Base-by-base conservation (phyloP, 495 filamentous ascomycete species). In the Jackrogersella multiformis region DNA sequence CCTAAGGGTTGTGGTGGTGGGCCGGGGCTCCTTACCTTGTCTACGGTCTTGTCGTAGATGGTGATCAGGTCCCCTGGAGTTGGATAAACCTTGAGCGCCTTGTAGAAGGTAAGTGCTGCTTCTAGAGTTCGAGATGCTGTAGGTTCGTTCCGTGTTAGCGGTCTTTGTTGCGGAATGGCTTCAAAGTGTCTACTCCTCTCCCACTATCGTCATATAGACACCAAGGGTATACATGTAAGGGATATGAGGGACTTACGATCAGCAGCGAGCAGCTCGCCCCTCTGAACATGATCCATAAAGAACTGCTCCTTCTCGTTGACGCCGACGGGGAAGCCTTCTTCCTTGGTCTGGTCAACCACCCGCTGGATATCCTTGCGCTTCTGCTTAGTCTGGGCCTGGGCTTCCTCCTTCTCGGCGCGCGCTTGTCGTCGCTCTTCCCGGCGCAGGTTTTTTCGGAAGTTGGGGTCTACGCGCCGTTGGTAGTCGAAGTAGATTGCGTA, bases 41-140 rank as follows among this genome's bases (percentile, higher is more conserved):
- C 87, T 20, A 97, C 94, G 42, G 94, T 97, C 86, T 97, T 97
- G 79, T 98, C 96, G 80, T 97, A 99, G 76, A 99, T 97, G 59
- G 82, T 84, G 76, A 99, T 97, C 58, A 99, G 84, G 73, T 97
- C 95, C 72, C 88, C 86, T 6, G 95, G 95, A 66, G 92, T 89
- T 7, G 95, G 95, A 79, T 99, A 99, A 34, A 99, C 95, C 84
- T 98, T 99, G 71, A 99, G 85, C 36, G 95, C 95, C 84, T 91
- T 94, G 87, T 97, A 99, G 81, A 99, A 98, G 78, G 89, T 90
- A 53, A 98, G 83, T 23, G 96, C 94, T 46, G 96, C 92, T 46
- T 97, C 93, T 30, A 96, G 68, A 34, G 86, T 86, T 69, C 90
- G 86, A 59, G 86, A 78, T 64, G 89, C 92, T 95, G 73, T 58